A percentile compares a stretch with the other conserved stretches of the same genome.
These are phyloP conservation scores for Suillus alpinus DNA, from an alignment of 768 basidiomycete species.

Conservation along the genomic window DNA sequence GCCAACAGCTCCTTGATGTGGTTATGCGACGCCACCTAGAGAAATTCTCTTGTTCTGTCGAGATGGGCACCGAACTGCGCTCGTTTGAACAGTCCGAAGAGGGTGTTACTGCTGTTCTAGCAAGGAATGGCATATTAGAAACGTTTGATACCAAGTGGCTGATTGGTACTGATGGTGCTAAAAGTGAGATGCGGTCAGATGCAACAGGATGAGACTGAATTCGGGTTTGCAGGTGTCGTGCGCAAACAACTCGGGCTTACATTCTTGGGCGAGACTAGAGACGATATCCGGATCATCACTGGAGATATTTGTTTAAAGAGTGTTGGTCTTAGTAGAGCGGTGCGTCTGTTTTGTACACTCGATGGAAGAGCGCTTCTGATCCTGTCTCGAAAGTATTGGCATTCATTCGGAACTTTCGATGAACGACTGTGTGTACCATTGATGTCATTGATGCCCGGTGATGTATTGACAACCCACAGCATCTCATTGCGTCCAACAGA, in stretches of 20 bases:
- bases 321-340: constrained; percentile 38
- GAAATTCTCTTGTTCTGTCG: constrained; percentile 29
- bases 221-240: not conserved
- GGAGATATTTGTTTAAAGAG: constrained; percentile 36
- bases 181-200: constrained; percentile 4
- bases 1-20: constrained; percentile 31
- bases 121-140: constrained; percentile 1
- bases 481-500: constrained; percentile 15
- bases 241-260: constrained; percentile 10
- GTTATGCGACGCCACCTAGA: constrained; percentile 17
- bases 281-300: constrained; percentile 23
- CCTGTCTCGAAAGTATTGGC: constrained; percentile 2
- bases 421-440: not conserved
- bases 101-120: constrained; percentile 21
- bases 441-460: not conserved
- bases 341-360: constrained; percentile 11
- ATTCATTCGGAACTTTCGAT: constrained; percentile 40
- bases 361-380: not conserved
- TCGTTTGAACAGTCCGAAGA: constrained; percentile 32
- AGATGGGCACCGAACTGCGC: constrained; percentile 33
- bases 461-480: constrained; percentile 2
- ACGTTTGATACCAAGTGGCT: constrained; percentile 7
- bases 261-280: constrained; percentile 29
- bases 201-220: not conserved
- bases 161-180: constrained; percentile 17